Conservation (phyloP, 176 grass and related monocot genomes). For the Coix lacrymajobi region DNA sequence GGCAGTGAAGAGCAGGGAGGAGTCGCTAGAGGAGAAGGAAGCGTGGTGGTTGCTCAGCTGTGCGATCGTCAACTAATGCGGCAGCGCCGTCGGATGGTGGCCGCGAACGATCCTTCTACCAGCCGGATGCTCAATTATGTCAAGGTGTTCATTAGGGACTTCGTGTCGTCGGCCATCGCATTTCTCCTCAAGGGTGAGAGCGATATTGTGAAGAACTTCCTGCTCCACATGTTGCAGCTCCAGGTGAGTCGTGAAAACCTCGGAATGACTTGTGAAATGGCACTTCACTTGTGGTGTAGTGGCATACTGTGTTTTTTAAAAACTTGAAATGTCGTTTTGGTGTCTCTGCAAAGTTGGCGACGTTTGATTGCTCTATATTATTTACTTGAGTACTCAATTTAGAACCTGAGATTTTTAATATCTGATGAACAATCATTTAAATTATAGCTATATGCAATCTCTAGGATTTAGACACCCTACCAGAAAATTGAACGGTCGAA, state of each 20-base stretch:
- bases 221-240: constrained; percentile 93
- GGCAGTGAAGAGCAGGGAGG: constrained; percentile 42
- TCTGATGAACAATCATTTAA: background rate
- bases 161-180: constrained; percentile 80
- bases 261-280: background rate
- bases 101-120: constrained; percentile 65
- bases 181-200: constrained; percentile 83
- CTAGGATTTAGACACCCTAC: background rate
- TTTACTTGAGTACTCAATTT: background rate
- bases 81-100: constrained; percentile 68
- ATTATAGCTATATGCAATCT: background rate
- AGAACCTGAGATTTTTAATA: background rate
- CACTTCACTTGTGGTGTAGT: background rate
- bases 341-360: background rate
- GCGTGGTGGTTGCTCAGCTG: constrained; percentile 73
- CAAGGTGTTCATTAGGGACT: constrained; percentile 96
- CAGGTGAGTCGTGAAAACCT: constrained; percentile 42
- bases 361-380: background rate
- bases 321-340: constrained; percentile 8
- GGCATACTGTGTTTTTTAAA: background rate
- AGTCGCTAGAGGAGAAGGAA: constrained; percentile 81
- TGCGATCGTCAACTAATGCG: constrained; percentile 70
- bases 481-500: background rate
- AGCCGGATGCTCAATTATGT: constrained; percentile 92
- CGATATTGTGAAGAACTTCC: constrained; percentile 92